These are phyloP conservation scores for Penicillium herquei DNA, from an alignment of 495 filamentous ascomycete genomes.

Conservation along the genomic window DNA sequence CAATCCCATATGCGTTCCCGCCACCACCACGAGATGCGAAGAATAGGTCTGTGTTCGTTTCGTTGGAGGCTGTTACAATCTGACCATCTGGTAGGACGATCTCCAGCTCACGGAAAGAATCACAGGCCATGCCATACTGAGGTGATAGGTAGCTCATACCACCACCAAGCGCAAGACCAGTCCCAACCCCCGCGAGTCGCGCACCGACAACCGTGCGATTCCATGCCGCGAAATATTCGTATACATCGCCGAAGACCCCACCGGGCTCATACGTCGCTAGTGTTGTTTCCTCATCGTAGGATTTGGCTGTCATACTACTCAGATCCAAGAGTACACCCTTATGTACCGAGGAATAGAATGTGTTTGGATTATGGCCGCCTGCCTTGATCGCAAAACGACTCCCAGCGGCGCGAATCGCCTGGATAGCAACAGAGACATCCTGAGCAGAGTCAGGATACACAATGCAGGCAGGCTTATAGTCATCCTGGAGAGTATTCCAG, in stretches of 20 bases:
- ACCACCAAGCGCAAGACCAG: slow-evolving; percentile 32
- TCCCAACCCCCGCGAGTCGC: slow-evolving; percentile 31
- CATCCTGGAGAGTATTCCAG: slow-evolving; percentile 43
- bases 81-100: slow-evolving; percentile 54
- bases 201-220: slow-evolving; percentile 35
- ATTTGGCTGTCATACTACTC: slow-evolving; percentile 22
- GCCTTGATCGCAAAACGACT: slow-evolving; percentile 47
- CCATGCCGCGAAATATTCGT: slow-evolving; percentile 28
- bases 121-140: slow-evolving; percentile 36
- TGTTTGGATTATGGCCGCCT: slow-evolving; percentile 46
- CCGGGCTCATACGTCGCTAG: slow-evolving; percentile 34
- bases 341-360: slow-evolving; percentile 36
- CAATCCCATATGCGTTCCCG: slow-evolving; percentile 49
- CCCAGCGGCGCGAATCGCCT: slow-evolving; percentile 22
- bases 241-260: slow-evolving; percentile 31
- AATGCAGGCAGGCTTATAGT: slow-evolving; percentile 32
- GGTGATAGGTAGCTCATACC: slow-evolving; percentile 38
- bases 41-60: slow-evolving; percentile 56
- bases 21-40: slow-evolving; percentile 55
- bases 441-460: slow-evolving; percentile 25
- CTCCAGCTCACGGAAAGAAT: slow-evolving; percentile 31
- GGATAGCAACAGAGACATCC: slow-evolving; percentile 27
- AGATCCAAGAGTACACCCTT: slow-evolving; percentile 48
- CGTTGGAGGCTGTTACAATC: slow-evolving; percentile 45
- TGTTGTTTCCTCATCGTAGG: slow-evolving; percentile 29